phyloP scores from a whole-genome alignment of 306 rosid genomes.

The Cicer pinnatifidum region DNA sequence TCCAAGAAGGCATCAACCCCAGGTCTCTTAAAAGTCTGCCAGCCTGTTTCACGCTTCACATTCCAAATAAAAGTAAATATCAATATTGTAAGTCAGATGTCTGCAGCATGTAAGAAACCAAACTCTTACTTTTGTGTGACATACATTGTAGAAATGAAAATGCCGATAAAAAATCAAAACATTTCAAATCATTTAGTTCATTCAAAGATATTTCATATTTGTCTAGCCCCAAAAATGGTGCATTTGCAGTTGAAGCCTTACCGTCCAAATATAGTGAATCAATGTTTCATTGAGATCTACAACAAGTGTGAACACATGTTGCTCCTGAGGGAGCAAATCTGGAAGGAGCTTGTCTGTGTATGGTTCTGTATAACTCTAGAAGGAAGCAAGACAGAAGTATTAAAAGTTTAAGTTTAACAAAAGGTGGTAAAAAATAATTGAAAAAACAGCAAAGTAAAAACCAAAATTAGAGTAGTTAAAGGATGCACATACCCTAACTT shows the following conservation, averaged over 20 bases:
- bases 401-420: constrained; percentile 25
- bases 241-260: constrained; percentile 50
- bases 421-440: background rate
- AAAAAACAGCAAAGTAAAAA: constrained; percentile 9
- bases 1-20: constrained; percentile 98
- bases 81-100: constrained; percentile 40
- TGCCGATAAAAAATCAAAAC: background rate
- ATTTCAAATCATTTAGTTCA: background rate
- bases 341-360: constrained; percentile 96
- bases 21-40: constrained; percentile 98
- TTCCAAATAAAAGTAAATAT: constrained; percentile 41
- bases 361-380: constrained; percentile 87
- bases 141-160: constrained; percentile 21
- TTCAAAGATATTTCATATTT: background rate
- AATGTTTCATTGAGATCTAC: constrained; percentile 93
- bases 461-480: constrained; percentile 35
- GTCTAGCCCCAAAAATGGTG: background rate
- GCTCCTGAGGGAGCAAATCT: constrained; percentile 85
- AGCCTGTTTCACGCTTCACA: constrained; percentile 89
- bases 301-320: constrained; percentile 89
- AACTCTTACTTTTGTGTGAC: constrained; percentile 23
- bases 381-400: constrained; percentile 38
- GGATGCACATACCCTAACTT: constrained; percentile 60
- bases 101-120: constrained; percentile 7
- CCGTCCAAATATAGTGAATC: constrained; percentile 90